Evolutionary conservation across 1,139 yeast genomes (phyloP).

Genomic region (Nakaseomyces delphensis): DNA sequence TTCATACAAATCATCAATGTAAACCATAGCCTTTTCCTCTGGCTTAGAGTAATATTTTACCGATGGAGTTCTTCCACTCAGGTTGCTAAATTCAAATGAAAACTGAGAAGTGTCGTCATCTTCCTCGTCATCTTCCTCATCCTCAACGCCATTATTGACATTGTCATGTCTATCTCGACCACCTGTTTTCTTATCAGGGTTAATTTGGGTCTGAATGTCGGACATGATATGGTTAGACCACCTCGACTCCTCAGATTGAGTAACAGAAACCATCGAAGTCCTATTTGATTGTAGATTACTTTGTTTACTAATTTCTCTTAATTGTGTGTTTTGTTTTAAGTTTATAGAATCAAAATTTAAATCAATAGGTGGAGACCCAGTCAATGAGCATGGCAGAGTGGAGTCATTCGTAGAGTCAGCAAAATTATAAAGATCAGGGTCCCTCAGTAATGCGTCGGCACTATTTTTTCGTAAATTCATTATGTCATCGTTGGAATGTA

Average conservation of each 20-base stretch:
- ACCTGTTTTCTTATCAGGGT: not conserved
- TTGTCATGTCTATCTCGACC: conserved; percentile 6
- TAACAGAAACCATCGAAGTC: not conserved
- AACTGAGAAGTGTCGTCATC: conserved; percentile 40
- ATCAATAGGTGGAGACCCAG: conserved; percentile 2
- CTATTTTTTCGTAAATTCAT: conserved; percentile 13
- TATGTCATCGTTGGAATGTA: conserved; percentile 28
- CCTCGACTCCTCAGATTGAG: conserved; percentile 3
- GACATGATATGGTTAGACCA: conserved; percentile 5
- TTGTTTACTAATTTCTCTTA: not conserved
- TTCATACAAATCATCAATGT: conserved; percentile 36
- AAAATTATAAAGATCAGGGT: not conserved
- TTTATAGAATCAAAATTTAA: not conserved
- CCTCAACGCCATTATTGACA: conserved; percentile 9
- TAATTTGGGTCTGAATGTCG: not conserved
- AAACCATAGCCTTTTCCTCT: conserved; percentile 24
- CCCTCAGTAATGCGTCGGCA: conserved; percentile 2
- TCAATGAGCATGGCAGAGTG: not conserved
- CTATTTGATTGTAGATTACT: not conserved
- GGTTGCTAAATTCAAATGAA: conserved; percentile 47
- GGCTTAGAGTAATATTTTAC: conserved; percentile 45
- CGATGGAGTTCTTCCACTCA: conserved; percentile 53
- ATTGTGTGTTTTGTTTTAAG: not conserved
- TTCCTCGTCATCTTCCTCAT: conserved; percentile 17
- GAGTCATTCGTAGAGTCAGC: not conserved